Evolutionary conservation across 257 asterid species (phyloP), one percentile per base, ranked within the genome.

Genomic region (Forsythia suspensa): DNA sequence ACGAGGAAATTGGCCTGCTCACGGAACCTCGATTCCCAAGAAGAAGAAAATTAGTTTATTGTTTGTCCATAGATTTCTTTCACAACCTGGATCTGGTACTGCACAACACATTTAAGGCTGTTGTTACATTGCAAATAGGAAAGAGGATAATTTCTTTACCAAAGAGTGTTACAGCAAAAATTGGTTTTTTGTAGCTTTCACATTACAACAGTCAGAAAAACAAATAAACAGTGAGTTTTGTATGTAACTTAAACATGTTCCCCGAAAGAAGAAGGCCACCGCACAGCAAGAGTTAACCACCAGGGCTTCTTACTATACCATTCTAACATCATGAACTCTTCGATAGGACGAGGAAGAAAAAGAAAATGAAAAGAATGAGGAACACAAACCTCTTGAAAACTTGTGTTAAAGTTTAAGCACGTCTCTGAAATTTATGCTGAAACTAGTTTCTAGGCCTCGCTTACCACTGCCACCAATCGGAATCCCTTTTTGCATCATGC

Each of bases 401-500:
- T 74, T 55, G 75, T 76, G 83, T 84, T 75, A 82, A 21, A 84
- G 87, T 85, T 87, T 92, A n/a, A 87, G 83, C 4, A 92, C 92
- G 5, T 92, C 95, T 80, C 89, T 85, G 78, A 92, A 85, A 76
- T 89, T 86, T 29, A 91, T 59, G 93, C 97, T 90, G 94, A 92
- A 92, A 89, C 93, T 90, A 74, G 80, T 88, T 77, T 92, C 95
- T 78, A 89, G 78, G 44, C 91, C 90, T 67, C 87, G 80, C 85
- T 89, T 90, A 40, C 82, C 91, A 51, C 85, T 89, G 16, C 84
- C 93, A 8, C 80, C 85, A 4, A 85, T 65, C 0, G 95, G 90
- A 68, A 89, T 87, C 24, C 95, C 97, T 84, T 86, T 90, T 80
- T 90, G 95, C 97, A 92, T 92, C 95, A 91, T 91, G n/a, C 90